Percentiles rank a stretch among this genome's conserved stretches.
These are phyloP conservation scores for Fusarium buxicola DNA, from an alignment of 2,329 filamentous ascomycete species.

Conservation along the genomic window DNA sequence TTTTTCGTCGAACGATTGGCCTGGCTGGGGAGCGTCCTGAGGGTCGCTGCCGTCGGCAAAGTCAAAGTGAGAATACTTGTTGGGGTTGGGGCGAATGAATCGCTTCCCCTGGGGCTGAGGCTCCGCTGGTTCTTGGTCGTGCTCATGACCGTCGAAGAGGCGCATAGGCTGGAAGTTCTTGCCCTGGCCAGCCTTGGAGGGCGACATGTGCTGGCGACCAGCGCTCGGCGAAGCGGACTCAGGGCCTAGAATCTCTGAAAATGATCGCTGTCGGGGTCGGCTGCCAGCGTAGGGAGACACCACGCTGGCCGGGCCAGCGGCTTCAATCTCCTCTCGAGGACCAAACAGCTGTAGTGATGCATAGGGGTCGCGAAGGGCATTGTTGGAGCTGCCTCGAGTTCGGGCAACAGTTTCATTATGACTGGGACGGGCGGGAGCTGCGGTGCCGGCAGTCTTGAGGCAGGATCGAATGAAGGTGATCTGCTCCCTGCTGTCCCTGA, in stretches of 20 bases:
- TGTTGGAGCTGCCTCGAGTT: slow-evolving; percentile 64
- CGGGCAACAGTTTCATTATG: slow-evolving; percentile 56
- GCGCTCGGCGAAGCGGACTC: slow-evolving; percentile 61
- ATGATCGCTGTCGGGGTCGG: slow-evolving; percentile 73
- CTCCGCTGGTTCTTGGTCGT: slow-evolving; percentile 55
- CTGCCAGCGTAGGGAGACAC: slow-evolving; percentile 71
- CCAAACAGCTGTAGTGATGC: slow-evolving; percentile 81
- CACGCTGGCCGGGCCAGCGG: slow-evolving; percentile 58
- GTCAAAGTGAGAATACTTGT: slow-evolving; percentile 88
- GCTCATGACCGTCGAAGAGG: slow-evolving; percentile 69
- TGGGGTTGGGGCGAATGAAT: slow-evolving; percentile 74
- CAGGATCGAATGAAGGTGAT: slow-evolving; percentile 77
- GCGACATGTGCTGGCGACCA: slow-evolving; percentile 63
- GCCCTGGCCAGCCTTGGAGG: slow-evolving; percentile 63
- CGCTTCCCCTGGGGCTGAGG: slow-evolving; percentile 57
- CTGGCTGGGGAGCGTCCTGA: slow-evolving; percentile 59
- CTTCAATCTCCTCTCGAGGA: slow-evolving; percentile 72
- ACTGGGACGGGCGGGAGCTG: slow-evolving; percentile 47
- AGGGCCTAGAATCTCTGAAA: slow-evolving; percentile 77
- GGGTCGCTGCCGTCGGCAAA: slow-evolving; percentile 75
- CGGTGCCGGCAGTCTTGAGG: slow-evolving; percentile 61
- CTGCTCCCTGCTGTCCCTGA: slow-evolving; percentile 88
- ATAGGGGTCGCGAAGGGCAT: slow-evolving; percentile 71
- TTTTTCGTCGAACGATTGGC: slow-evolving; percentile 54
- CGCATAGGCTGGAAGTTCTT: slow-evolving; percentile 74